phyloP scores from a whole-genome alignment of 2,329 filamentous ascomycete species.

The Aureobasidium leucospermi region DNA sequence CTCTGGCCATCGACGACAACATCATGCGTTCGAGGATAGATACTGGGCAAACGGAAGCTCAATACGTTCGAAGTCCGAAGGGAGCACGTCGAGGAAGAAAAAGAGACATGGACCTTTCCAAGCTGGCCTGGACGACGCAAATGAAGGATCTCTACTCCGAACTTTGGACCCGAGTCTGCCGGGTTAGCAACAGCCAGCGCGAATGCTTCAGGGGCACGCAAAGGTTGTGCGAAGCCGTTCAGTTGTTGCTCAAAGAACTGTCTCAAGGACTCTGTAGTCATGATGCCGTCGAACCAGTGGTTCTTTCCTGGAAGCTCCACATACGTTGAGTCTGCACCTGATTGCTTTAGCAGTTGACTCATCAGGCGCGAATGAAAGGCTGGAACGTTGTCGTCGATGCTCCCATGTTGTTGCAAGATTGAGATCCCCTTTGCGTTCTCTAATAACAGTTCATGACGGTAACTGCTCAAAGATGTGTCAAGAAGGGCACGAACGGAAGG shows the following conservation, averaged over 20 bases:
- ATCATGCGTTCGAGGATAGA: constrained; percentile 3
- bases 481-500: constrained; percentile 42
- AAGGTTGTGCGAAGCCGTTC: constrained; percentile 19
- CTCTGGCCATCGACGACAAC: constrained; percentile 2
- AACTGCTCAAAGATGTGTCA: constrained; percentile 43
- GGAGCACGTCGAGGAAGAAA: constrained; percentile 27
- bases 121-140: constrained; percentile 44
- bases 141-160: constrained; percentile 44
- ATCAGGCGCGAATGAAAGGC: constrained; percentile 50
- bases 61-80: constrained; percentile 39
- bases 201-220: constrained; percentile 31
- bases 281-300: constrained; percentile 50
- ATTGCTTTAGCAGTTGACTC: constrained; percentile 40
- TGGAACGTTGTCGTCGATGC: constrained; percentile 52
- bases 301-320: constrained; percentile 42
- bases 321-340: constrained; percentile 38
- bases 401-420: constrained; percentile 51
- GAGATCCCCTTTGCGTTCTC: constrained; percentile 46
- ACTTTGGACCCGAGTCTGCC: constrained; percentile 45
- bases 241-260: constrained; percentile 41
- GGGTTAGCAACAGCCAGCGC: constrained; percentile 45
- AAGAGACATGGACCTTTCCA: constrained; percentile 40
- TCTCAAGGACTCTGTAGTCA: constrained; percentile 44
- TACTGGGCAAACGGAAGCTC: constrained; percentile 18
- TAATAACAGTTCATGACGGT: constrained; percentile 49